Percentiles rank a stretch among this genome's conserved stretches.
Evolutionary conservation across 179 eudicot species (phyloP).

Genomic region (Beta macrorhiza): DNA sequence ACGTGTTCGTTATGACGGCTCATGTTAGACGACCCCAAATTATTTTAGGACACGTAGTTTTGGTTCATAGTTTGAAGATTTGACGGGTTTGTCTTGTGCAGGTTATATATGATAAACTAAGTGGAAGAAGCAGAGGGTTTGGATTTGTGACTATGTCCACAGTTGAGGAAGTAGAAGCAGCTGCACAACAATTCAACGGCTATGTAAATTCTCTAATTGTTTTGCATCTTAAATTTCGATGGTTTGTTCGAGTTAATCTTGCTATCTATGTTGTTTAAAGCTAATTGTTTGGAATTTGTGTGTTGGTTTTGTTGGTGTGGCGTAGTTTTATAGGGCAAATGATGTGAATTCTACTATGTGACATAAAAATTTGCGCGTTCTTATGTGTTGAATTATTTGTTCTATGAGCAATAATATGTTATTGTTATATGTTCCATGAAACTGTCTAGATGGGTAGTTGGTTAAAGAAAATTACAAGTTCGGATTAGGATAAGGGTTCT

Average conservation of each 20-base stretch:
- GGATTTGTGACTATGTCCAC: conserved; percentile 96
- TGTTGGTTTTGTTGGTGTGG: background rate
- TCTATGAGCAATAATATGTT: background rate
- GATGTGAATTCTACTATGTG: too few relatives aligned
- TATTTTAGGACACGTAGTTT: background rate
- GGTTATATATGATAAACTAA: conserved; percentile 90
- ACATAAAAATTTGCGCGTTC: too few relatives aligned
- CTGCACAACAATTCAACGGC: conserved; percentile 79
- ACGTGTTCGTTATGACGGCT: too few relatives aligned
- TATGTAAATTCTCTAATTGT: conserved; percentile 50
- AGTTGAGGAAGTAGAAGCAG: conserved; percentile 70
- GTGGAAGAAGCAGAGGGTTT: conserved; percentile 96
- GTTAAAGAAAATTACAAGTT: too few relatives aligned
- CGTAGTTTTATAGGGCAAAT: background rate
- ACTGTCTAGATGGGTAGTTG: too few relatives aligned
- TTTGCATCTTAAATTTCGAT: background rate
- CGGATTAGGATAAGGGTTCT: too few relatives aligned
- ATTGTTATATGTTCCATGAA: background rate
- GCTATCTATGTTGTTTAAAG: too few relatives aligned
- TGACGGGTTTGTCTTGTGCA: conserved; percentile 25
- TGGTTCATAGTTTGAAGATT: background rate
- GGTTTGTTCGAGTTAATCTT: background rate
- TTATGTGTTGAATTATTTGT: too few relatives aligned
- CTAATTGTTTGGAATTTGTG: background rate
- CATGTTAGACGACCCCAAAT: too few relatives aligned